Base-by-base conservation (phyloP, 352 stramenopile genomes). In the Phytophthora megakarya region DNA sequence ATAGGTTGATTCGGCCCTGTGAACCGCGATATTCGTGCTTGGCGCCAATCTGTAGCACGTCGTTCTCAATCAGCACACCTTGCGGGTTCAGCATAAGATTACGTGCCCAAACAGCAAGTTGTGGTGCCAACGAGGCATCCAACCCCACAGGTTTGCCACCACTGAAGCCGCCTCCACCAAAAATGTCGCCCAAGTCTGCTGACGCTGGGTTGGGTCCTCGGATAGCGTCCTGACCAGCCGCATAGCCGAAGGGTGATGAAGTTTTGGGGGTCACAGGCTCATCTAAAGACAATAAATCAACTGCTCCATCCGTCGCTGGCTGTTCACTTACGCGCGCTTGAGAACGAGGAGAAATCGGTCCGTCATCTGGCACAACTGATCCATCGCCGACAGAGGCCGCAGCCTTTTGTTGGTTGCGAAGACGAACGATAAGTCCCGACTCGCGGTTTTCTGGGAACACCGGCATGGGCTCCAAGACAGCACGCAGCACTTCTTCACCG, bases 381-480 rank as follows among this genome's bases (percentile, higher is more conserved):
- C 33, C 33, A 47, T 72, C 78, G 22, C 46, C 58, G 23, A 26
- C 65, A 42, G 48, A 8, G 4, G 58, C 52, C 2, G 73, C 59
- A 19, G 61, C 79, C 50, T 89, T 84, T 56, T 92, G 80, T 62
- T 92, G 80, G 64, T 84, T 86, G 25, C 81, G 80, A n/a, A 92
- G 74, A 11, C 81, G 79, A 22, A 87, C 78, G 8, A 85, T 86
- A 38, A 90, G 76, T 9, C 74, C 76, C 11, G 84, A 91, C 70
- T 90, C 84, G 38, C 84, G 77, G 54, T 86, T 89, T 61, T 99
- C 95, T 5, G 97, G 94, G 80, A 99, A 99, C 23, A 97, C 80
- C 13, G 97, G 97, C 97, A 99, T 99, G 51, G 97, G 92, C 61
- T 98, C 92, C 40, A 99, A 80, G 37, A 99, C 87, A 62, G 92